These are phyloP conservation scores for Phialophora verrucosa DNA, from an alignment of 2,329 filamentous ascomycete genomes.

Conservation along the genomic window DNA sequence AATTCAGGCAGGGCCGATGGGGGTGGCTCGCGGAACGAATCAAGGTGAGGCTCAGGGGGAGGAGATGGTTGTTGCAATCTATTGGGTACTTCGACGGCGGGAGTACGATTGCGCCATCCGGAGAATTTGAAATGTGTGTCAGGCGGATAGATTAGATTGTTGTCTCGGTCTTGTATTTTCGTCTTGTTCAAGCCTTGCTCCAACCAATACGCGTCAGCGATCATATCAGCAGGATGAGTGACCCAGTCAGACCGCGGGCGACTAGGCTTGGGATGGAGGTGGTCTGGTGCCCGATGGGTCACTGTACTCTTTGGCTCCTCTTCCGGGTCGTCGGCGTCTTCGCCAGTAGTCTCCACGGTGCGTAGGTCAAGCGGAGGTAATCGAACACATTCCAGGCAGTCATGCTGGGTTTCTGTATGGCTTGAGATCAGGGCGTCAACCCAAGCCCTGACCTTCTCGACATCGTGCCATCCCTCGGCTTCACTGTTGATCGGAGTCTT, in stretches of 20 bases:
- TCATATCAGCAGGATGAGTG: conserved; percentile 79
- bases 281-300: conserved; percentile 40
- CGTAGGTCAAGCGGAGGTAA: conserved; percentile 49
- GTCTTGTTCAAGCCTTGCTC: conserved; percentile 81
- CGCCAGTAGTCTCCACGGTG: conserved; percentile 35
- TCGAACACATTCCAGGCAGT: conserved; percentile 52
- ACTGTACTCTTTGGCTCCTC: conserved; percentile 45
- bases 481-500: conserved; percentile 75
- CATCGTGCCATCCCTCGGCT: conserved; percentile 76
- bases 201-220: conserved; percentile 90
- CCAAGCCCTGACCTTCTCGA: conserved; percentile 75
- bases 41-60: conserved; percentile 15
- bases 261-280: conserved; percentile 59
- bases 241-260: conserved; percentile 84
- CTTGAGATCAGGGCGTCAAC: conserved; percentile 70
- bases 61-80: conserved; percentile 32
- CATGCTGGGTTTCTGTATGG: conserved; percentile 51
- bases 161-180: conserved; percentile 79
- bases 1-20: conserved; percentile 35
- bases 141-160: conserved; percentile 68
- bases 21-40: conserved; percentile 29
- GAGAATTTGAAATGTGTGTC: conserved; percentile 40
- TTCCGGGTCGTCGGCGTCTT: conserved; percentile 37
- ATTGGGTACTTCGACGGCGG: conserved; percentile 30
- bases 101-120: conserved; percentile 39